Evolutionary conservation across 2,329 filamentous ascomycete species (phyloP).

Genomic region (Calycina herbarum): DNA sequence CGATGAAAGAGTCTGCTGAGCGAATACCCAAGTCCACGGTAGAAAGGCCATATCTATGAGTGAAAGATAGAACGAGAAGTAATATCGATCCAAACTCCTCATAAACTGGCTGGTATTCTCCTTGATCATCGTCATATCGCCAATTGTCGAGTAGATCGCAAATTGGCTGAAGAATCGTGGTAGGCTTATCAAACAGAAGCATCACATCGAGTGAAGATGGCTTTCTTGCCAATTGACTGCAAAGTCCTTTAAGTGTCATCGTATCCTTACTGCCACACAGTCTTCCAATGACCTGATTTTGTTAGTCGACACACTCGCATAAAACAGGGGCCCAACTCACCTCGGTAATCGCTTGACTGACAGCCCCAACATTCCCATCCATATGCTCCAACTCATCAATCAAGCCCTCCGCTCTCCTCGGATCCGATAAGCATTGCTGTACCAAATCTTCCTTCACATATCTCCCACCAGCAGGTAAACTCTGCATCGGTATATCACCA

Average conservation of each 20-base stretch:
- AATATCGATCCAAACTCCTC: constrained; percentile 82
- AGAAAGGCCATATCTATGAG: constrained; percentile 71
- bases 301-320: constrained; percentile 19
- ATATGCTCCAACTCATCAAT: constrained; percentile 83
- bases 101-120: constrained; percentile 81
- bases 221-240: constrained; percentile 70
- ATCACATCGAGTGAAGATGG: constrained; percentile 73
- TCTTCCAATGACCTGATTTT: constrained; percentile 60
- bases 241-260: constrained; percentile 75
- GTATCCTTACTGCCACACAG: constrained; percentile 74
- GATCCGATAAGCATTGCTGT: constrained; percentile 73
- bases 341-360: constrained; percentile 75
- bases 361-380: constrained; percentile 87
- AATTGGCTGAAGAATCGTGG: constrained; percentile 69
- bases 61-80: constrained; percentile 70
- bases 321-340: constrained; percentile 42
- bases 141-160: constrained; percentile 76
- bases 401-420: constrained; percentile 72
- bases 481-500: constrained; percentile 81
- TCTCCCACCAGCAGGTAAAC: constrained; percentile 70
- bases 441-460: constrained; percentile 79
- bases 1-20: constrained; percentile 64
- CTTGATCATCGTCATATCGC: constrained; percentile 80
- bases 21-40: constrained; percentile 62
- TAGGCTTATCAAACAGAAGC: constrained; percentile 70